Conservation (phyloP, 192 early-diverging fungal species). For the Hyaloraphidium curvatum region DNA sequence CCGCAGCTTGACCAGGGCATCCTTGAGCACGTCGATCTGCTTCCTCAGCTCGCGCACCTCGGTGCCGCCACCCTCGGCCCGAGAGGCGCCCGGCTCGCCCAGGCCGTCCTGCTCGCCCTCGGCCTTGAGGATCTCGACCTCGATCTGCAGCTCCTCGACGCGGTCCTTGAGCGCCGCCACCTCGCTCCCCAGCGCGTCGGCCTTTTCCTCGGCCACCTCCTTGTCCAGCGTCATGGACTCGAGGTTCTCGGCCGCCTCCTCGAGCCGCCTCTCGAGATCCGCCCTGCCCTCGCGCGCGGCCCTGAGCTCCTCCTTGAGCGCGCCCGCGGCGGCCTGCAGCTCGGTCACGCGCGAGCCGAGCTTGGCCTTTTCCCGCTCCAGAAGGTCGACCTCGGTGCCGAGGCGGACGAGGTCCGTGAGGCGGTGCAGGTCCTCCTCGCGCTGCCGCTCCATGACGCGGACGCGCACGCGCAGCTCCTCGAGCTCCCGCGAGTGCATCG, state of each 20-base stretch:
- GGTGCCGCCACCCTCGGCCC: not conserved
- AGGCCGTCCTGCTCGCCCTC: conserved; percentile 9
- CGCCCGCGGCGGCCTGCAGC: conserved; percentile 52
- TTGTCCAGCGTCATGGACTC: conserved; percentile 79
- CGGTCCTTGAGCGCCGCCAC: conserved; percentile 51
- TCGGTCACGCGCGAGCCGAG: conserved; percentile 47
- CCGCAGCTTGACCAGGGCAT: conserved; percentile 60
- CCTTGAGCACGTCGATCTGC: conserved; percentile 76
- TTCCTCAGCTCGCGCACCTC: conserved; percentile 46
- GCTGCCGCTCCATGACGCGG: conserved; percentile 55
- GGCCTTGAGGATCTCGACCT: conserved; percentile 39
- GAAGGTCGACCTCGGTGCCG: conserved; percentile 51
- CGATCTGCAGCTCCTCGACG: conserved; percentile 51
- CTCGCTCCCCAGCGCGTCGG: conserved; percentile 57
- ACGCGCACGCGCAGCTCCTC: conserved; percentile 66
- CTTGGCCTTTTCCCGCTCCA: conserved; percentile 39
- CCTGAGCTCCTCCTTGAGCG: conserved; percentile 33
- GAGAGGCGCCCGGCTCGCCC: conserved; percentile 2
- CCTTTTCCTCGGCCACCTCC: conserved; percentile 77
- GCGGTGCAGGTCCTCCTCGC: conserved; percentile 55
- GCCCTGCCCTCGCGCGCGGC: conserved; percentile 38
- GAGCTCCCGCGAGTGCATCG: conserved; percentile 44
- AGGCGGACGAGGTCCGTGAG: conserved; percentile 50
- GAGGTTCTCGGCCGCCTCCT: conserved; percentile 53
- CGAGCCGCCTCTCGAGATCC: conserved; percentile 38